Conservation (phyloP, 192 early-diverging fungal species). For the Phlyctochytrium arcticum region DNA sequence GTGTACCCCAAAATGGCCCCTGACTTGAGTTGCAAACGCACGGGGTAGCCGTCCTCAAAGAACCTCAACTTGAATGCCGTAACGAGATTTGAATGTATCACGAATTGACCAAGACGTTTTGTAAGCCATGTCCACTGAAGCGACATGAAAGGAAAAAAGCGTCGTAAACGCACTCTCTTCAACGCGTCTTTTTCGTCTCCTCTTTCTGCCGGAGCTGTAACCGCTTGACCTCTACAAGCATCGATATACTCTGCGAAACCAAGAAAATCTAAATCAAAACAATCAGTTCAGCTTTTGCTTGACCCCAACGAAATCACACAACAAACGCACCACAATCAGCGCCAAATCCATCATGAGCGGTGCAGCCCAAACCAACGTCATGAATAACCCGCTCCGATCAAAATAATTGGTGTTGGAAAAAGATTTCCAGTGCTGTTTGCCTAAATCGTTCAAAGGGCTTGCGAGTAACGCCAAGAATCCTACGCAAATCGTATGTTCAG, state of each 20-base stretch:
- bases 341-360: slow-evolving; percentile 28
- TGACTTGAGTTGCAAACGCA: too few relatives aligned
- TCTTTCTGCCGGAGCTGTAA: slow-evolving; percentile 1
- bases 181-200: too few relatives aligned
- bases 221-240: slow-evolving; percentile 8
- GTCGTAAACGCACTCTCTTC: too few relatives aligned
- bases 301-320: neutral
- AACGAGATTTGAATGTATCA: too few relatives aligned
- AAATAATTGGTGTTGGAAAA: slow-evolving; percentile 34
- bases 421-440: slow-evolving; percentile 1
- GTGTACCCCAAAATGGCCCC: too few relatives aligned
- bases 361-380: slow-evolving; percentile 29
- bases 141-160: too few relatives aligned
- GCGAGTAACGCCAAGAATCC: slow-evolving; percentile 11
- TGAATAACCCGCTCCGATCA: slow-evolving; percentile 33
- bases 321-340: slow-evolving; percentile 20
- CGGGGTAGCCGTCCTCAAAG: too few relatives aligned
- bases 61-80: too few relatives aligned
- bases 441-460: slow-evolving; percentile 25
- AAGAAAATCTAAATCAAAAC: slow-evolving; percentile 1
- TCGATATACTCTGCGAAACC: neutral
- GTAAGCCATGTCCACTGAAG: too few relatives aligned
- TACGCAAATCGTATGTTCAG: slow-evolving; percentile 7
- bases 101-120: too few relatives aligned
- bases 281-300: neutral